phyloP scores from a whole-genome alignment of 768 basidiomycete genomes.

The Tulasnella sp. region DNA sequence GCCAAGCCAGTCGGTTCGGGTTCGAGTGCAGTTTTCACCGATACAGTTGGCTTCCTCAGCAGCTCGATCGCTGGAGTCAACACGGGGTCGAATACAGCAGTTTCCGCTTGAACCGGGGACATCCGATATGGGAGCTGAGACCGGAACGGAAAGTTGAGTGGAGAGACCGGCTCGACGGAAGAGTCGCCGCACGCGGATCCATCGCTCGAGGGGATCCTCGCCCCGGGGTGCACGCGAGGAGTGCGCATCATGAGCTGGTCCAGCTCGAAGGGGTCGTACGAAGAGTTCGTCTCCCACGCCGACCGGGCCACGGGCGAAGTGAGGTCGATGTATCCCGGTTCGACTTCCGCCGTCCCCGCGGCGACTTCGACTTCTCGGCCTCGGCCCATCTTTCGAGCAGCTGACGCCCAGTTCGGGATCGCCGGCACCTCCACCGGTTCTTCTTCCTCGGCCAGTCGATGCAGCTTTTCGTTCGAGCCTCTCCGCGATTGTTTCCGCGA shows the following conservation, averaged over 20 bases:
- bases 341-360: neutral
- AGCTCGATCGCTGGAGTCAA: conserved; percentile 12
- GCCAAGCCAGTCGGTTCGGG: conserved; percentile 5
- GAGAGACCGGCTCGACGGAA: neutral
- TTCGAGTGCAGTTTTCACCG: neutral
- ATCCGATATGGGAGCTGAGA: neutral
- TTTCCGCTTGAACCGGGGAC: neutral
- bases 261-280: conserved; percentile 34
- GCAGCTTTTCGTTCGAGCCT: neutral
- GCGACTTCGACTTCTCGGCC: neutral
- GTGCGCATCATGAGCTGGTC: conserved; percentile 30
- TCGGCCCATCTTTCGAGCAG: neutral
- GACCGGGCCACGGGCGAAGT: neutral
- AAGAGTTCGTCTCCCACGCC: neutral
- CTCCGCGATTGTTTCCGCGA: neutral
- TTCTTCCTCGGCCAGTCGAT: conserved; percentile 13
- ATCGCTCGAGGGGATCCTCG: neutral
- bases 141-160: conserved; percentile 12
- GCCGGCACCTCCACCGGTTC: neutral
- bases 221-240: neutral
- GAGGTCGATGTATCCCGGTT: neutral
- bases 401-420: neutral
- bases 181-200: neutral
- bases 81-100: neutral
- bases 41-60: neutral